These are phyloP conservation scores for Tricholoma saponaceum DNA, from an alignment of 768 basidiomycete species.

Conservation along the genomic window DNA sequence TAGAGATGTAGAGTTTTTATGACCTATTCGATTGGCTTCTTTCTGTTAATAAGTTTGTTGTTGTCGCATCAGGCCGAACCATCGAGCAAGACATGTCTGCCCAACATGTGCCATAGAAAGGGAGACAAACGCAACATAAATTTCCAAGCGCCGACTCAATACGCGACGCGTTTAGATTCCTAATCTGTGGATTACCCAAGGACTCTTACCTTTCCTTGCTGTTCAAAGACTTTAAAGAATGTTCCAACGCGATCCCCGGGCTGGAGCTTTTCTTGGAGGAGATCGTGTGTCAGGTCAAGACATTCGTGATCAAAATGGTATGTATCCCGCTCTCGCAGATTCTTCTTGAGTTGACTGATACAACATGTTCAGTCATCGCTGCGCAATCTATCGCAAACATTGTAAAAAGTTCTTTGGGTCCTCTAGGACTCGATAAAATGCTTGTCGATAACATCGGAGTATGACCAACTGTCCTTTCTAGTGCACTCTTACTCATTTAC, in stretches of 20 bases:
- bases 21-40: background rate
- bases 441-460: slow-evolving; percentile 97
- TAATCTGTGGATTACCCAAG: too few relatives aligned
- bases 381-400: slow-evolving; percentile 97
- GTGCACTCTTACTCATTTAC: slow-evolving; percentile 1
- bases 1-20: background rate
- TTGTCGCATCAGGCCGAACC: background rate
- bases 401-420: slow-evolving; percentile 93
- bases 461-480: slow-evolving; percentile 25
- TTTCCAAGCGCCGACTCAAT: slow-evolving; percentile 20
- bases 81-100: too few relatives aligned
- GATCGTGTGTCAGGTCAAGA: slow-evolving; percentile 94
- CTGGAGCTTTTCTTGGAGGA: slow-evolving; percentile 91
- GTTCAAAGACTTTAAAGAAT: slow-evolving; percentile 32
- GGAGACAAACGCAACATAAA: background rate
- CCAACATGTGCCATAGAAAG: too few relatives aligned
- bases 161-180: slow-evolving; percentile 20
- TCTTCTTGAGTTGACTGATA: slow-evolving; percentile 1
- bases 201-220: slow-evolving; percentile 3
- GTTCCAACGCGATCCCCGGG: slow-evolving; percentile 90
- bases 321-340: slow-evolving; percentile 14
- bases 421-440: slow-evolving; percentile 95
- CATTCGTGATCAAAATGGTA: slow-evolving; percentile 96
- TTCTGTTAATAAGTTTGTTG: background rate
- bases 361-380: slow-evolving; percentile 67